Evolutionary conservation across 306 rosid genomes (phyloP).

Genomic region (Neltuma alba): DNA sequence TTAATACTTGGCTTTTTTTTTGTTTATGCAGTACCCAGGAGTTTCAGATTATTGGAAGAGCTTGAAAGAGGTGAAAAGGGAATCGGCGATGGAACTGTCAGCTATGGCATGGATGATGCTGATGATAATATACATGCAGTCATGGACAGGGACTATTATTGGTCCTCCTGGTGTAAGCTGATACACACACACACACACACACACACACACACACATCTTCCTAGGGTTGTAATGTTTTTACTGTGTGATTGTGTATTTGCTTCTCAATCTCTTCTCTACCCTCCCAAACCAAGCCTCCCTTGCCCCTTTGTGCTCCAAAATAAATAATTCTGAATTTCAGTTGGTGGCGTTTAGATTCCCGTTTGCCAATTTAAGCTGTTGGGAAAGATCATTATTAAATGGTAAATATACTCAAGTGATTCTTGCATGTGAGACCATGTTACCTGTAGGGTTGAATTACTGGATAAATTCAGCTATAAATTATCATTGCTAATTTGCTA

Average conservation of each 20-base stretch:
- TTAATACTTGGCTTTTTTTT: conserved; percentile 26
- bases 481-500: neutral
- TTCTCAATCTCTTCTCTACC: neutral
- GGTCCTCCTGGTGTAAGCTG: conserved; percentile 90
- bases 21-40: conserved; percentile 85
- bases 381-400: neutral
- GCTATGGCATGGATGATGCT: conserved; percentile 99
- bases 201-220: too few relatives aligned
- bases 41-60: conserved; percentile 93
- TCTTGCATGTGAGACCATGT: neutral
- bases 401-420: neutral
- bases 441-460: neutral
- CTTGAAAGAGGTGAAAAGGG: conserved; percentile 99
- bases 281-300: neutral
- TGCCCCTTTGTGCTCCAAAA: neutral
- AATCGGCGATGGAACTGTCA: conserved; percentile 98
- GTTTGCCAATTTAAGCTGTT: neutral
- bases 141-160: conserved; percentile 96
- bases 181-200: too few relatives aligned
- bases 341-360: neutral
- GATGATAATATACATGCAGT: conserved; percentile 94
- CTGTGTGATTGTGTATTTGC: neutral
- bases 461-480: too few relatives aligned
- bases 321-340: neutral
- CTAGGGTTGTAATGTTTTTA: neutral